Evolutionary conservation across 2,329 filamentous ascomycete genomes (phyloP).

Genomic region (Aspergillus sp.): DNA sequence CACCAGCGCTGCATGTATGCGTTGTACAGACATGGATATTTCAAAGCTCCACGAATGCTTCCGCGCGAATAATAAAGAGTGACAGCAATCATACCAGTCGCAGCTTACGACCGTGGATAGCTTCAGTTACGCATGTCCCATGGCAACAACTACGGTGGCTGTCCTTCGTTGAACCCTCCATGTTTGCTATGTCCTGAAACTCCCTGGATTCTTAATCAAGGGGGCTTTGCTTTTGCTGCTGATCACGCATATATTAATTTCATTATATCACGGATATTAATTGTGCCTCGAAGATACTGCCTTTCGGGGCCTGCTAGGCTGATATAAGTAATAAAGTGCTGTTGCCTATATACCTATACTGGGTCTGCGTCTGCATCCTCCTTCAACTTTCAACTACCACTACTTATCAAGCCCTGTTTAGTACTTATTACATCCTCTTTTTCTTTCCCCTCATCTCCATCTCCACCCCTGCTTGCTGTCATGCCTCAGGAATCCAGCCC

Average conservation of each 20-base stretch:
- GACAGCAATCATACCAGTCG: too few relatives aligned
- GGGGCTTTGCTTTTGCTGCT: slow-evolving; percentile 8
- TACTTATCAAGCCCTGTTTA: neutral
- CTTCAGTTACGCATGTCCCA: neutral
- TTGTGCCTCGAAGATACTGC: too few relatives aligned
- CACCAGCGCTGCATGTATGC: neutral
- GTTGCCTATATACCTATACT: too few relatives aligned
- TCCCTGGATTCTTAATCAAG: slow-evolving; percentile 20
- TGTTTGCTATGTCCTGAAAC: slow-evolving; percentile 18
- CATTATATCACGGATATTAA: too few relatives aligned
- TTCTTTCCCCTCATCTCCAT: neutral
- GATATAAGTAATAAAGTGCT: too few relatives aligned
- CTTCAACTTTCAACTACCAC: neutral
- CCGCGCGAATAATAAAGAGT: too few relatives aligned
- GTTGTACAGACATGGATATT: neutral
- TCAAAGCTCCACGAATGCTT: too few relatives aligned
- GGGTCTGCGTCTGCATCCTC: neutral
- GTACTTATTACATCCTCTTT: too few relatives aligned
- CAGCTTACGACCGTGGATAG: neutral
- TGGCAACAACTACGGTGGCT: neutral
- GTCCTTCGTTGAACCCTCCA: neutral
- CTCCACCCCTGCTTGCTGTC: neutral
- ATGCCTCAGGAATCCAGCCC: slow-evolving; percentile 44
- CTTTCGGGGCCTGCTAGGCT: too few relatives aligned
- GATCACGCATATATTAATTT: neutral